These are phyloP conservation scores for Lonicera japonica DNA, from an alignment of 129 eudicot species.

Conservation along the genomic window DNA sequence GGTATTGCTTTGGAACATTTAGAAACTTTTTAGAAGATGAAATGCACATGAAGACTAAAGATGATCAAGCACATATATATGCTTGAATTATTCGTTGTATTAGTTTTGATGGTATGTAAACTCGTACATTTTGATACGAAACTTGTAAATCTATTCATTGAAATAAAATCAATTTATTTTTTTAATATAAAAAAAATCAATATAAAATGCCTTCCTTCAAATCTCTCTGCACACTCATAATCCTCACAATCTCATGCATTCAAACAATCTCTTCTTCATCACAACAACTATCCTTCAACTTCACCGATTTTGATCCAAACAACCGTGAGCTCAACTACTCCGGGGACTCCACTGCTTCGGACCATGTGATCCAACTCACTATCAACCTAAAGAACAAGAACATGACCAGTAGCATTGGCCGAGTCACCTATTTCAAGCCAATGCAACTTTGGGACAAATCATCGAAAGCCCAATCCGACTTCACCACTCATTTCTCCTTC, in stretches of 20 bases:
- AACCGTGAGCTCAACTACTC: background rate
- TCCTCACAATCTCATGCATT: background rate
- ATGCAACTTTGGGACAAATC: constrained; percentile 27
- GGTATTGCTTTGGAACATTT: too few species aligned
- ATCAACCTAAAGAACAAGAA: background rate
- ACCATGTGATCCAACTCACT: constrained; percentile 23
- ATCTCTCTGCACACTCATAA: background rate
- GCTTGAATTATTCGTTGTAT: too few species aligned
- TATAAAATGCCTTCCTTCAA: background rate
- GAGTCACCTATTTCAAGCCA: constrained; percentile 16
- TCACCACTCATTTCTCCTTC: constrained; percentile 32
- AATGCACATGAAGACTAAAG: too few species aligned
- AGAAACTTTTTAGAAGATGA: too few species aligned
- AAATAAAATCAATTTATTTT: too few species aligned
- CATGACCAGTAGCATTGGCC: constrained; percentile 3
- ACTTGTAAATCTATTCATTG: too few species aligned
- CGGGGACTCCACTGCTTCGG: background rate
- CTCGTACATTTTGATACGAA: too few species aligned
- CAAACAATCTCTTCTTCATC: background rate
- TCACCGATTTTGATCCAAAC: background rate
- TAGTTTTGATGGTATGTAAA: too few species aligned
- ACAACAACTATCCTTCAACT: background rate
- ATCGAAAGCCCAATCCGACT: constrained; percentile 23
- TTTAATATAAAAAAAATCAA: too few species aligned
- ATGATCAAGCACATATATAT: too few species aligned